These are phyloP conservation scores for Colletotrichum sp. DNA, from an alignment of 2,329 filamentous ascomycete species.

Conservation along the genomic window DNA sequence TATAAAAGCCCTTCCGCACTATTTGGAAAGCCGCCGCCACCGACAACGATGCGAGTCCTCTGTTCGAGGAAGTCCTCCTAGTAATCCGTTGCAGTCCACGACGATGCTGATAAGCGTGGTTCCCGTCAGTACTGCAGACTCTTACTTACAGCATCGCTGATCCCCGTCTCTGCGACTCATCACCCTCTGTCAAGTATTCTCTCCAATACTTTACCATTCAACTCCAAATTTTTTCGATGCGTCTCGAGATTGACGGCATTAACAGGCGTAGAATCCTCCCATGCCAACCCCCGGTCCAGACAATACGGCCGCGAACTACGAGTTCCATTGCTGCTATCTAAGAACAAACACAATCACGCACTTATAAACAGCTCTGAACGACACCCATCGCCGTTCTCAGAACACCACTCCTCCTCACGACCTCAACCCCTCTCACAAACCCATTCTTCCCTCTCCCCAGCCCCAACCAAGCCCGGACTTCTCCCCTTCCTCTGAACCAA, in stretches of 20 bases:
- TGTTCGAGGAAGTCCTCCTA: no score
- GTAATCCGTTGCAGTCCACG: no score
- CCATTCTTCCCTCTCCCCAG: neutral
- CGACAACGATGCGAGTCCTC: no score
- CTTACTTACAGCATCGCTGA: neutral
- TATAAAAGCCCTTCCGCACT: neutral
- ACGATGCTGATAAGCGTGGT: neutral
- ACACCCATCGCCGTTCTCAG: neutral
- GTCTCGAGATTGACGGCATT: neutral
- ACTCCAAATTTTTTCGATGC: neutral
- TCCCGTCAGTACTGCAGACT: neutral
- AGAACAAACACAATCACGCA: neutral
- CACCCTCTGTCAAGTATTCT: neutral
- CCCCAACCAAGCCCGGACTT: neutral
- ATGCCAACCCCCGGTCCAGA: neutral
- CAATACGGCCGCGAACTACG: neutral
- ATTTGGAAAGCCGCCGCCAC: neutral
- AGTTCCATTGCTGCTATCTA: neutral
- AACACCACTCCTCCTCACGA: neutral
- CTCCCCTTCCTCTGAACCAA: neutral
- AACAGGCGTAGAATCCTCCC: neutral
- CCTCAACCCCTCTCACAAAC: neutral
- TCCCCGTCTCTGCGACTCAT: neutral
- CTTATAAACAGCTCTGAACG: neutral
- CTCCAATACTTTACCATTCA: neutral